phyloP scores from a whole-genome alignment of 1,139 yeast genomes.

The Protomyces arabidopsidicola region DNA sequence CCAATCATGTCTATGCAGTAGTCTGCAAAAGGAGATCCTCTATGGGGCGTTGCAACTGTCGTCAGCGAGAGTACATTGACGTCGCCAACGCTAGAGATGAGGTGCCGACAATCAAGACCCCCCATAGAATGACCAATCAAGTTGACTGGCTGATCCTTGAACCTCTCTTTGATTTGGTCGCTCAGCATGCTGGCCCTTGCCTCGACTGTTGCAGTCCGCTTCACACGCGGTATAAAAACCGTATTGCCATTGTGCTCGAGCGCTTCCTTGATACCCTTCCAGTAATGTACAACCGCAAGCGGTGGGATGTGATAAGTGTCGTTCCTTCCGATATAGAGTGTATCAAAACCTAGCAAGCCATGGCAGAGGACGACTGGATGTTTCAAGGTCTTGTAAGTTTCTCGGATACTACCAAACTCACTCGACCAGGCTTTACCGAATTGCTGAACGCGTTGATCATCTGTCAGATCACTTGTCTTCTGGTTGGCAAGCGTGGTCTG shows the following conservation, averaged over 20 bases:
- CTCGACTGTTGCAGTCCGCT: slow-evolving; percentile 73
- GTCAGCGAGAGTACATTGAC: slow-evolving; percentile 53
- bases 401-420: slow-evolving; percentile 32
- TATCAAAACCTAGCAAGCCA: slow-evolving; percentile 77
- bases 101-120: slow-evolving; percentile 74
- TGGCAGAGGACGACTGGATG: slow-evolving; percentile 76
- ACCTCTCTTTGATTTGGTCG: slow-evolving; percentile 48
- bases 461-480: slow-evolving; percentile 2
- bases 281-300: slow-evolving; percentile 44
- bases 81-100: slow-evolving; percentile 54
- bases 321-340: slow-evolving; percentile 38
- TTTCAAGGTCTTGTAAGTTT: slow-evolving; percentile 34
- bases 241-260: slow-evolving; percentile 59
- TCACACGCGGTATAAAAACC: slow-evolving; percentile 70
- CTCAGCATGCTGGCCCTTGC: slow-evolving; percentile 62
- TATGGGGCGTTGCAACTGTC: slow-evolving; percentile 83
- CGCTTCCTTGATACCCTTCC: slow-evolving; percentile 75
- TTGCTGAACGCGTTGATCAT: slow-evolving; percentile 22
- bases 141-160: slow-evolving; percentile 46
- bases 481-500: background rate
- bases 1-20: slow-evolving; percentile 37
- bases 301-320: slow-evolving; percentile 38
- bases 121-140: slow-evolving; percentile 92
- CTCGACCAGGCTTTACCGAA: slow-evolving; percentile 28
- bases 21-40: slow-evolving; percentile 81